Evolutionary conservation across 345 rosid species (phyloP).

Genomic region (Camelina sativa): DNA sequence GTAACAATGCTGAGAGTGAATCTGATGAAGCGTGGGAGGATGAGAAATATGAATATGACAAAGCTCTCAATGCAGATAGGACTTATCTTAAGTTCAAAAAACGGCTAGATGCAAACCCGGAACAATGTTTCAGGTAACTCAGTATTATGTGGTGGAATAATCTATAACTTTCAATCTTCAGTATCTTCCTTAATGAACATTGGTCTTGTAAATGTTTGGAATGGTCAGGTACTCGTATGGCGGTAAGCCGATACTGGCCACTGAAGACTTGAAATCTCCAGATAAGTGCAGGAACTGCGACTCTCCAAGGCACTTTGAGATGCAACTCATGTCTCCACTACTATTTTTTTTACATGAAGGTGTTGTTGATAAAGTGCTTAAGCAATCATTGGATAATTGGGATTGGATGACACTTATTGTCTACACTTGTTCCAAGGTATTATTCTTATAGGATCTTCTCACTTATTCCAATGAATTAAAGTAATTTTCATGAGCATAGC

Average conservation of each 20-base stretch:
- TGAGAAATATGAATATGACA: slow-evolving; percentile 83
- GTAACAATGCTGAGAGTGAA: slow-evolving; percentile 52
- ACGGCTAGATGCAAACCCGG: slow-evolving; percentile 72
- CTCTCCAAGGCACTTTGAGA: slow-evolving; percentile 69
- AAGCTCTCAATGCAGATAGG: slow-evolving; percentile 80
- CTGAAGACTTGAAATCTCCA: slow-evolving; percentile 48
- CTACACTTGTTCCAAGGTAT: slow-evolving; percentile 80
- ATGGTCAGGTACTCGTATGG: slow-evolving; percentile 71
- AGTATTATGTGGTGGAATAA: neutral
- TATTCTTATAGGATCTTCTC: slow-evolving; percentile 4
- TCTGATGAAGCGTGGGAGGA: slow-evolving; percentile 70
- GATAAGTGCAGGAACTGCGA: slow-evolving; percentile 66
- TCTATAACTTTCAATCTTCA: neutral
- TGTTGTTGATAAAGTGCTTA: slow-evolving; percentile 52
- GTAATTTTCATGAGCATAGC: slow-evolving; percentile 16
- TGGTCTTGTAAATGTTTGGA: neutral
- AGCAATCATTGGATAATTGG: slow-evolving; percentile 64
- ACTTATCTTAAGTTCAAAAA: slow-evolving; percentile 89
- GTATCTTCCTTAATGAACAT: neutral
- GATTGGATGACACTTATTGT: slow-evolving; percentile 85
- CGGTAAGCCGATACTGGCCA: slow-evolving; percentile 71
- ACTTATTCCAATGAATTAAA: slow-evolving; percentile 23
- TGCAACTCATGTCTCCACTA: slow-evolving; percentile 90
- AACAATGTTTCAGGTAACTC: slow-evolving; percentile 88
- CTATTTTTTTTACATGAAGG: slow-evolving; percentile 78